Base-by-base conservation (phyloP, 2,329 filamentous ascomycete species). In the Pseudogymnoascus sp. region DNA sequence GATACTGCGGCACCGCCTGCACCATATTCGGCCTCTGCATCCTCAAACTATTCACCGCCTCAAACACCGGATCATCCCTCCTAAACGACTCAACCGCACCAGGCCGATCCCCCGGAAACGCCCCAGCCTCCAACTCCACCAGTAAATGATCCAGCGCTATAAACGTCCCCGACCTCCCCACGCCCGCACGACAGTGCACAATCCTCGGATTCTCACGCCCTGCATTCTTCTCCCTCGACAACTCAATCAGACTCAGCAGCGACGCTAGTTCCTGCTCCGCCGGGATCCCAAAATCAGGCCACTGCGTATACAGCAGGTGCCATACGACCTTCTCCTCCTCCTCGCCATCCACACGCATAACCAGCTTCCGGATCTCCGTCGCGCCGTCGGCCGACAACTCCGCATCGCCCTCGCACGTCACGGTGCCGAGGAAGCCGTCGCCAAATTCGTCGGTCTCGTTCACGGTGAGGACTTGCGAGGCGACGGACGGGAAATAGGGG, bases 21-120 rank as follows among this genome's bases (percentile, higher is more conserved):
- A 99, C 94, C 94, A 99, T 99, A 76, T 88, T 90, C 78, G 91
- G 90, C 15, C 94, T 84, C 78, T 99, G 94, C 74, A 93, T 85
- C 48, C 94, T 84, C 62, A 99, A 81, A 64, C 79, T 76, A 69
- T 96, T 88, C 61, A 99, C 92, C 0, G 89, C 89, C 15, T 89
- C 81, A 67, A 86, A 90, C 41, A 99, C 82, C 2, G 88, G 83
- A 69, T 97, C 92, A 31, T 70, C 64, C 66, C 35, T 71, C 70
- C 63, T 71, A 68, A 48, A 63, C 63, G 48, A 70, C 67, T 69
- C 70, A 71, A 27, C 2, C 66, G n/a, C 9, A n/a, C 63, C 61
- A 55, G 67, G 66, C 3, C 63, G 5, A 5, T 12, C 10, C 29
- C 39, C 13, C 65, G 83, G 78, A 59, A 96, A 76, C 21, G 86